Evolutionary conservation across 75 land plant genomes (phyloP), one percentile per base, ranked within the genome.

Genomic region (Sequoiadendron giganteum): DNA sequence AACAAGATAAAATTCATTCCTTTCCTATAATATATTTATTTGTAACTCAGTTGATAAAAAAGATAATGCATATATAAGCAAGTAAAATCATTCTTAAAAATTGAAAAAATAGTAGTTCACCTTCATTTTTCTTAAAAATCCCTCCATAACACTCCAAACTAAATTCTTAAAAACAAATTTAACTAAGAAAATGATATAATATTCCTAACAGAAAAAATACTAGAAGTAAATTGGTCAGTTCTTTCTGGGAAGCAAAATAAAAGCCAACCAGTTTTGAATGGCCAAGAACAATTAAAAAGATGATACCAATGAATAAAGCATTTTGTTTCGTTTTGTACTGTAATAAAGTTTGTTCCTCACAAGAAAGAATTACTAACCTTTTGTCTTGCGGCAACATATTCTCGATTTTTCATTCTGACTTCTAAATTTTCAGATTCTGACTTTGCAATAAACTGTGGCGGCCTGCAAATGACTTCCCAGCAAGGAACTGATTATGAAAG

Each of bases 351-450:
- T 55, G 30, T 68, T 68, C 30, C 72, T 68, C 28, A 68, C 28
- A 65, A 65, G 70, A 68, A 68, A 68, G 72, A 28, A 68, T 25
- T 5, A 61, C 3, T 16, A 61, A 7, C 49, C 25, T 18, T 61
- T 21, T 61, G 68, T 21, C 72, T 28, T 65, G 55, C 55, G 13
- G 55, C 15, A 52, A 52, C 55, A 52, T 52, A 52, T 52, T 52
- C 15, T 52, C 28, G 72, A 68, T 68, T 25, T 78, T 10, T 3
- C 14, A 38, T 78, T 39, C 39, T 78, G 81, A 39, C 8, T 78
- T 39, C 13, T 73, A 10, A 76, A 18, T 89, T 89, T 83, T 56
- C 80, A 90, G 90, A 90, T 90, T 82, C 86, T 47, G 16, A n/a
- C 47, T 87, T 91, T 47, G 83, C 90, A 70, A 89, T 93, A 70